phyloP scores from a whole-genome alignment of 345 rosid genomes.

The Melaleuca alternifolia region DNA sequence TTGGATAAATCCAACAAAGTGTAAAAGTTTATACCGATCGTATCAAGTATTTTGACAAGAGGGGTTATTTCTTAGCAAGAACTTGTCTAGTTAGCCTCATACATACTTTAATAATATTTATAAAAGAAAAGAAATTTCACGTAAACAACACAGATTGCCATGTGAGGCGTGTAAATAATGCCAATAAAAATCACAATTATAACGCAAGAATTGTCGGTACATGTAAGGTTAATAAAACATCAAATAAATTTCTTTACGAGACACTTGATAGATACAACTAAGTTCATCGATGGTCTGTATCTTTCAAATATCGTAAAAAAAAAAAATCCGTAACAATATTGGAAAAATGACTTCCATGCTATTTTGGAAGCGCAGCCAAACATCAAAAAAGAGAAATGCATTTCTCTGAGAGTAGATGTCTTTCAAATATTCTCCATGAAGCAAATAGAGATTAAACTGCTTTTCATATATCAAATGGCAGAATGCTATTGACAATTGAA shows the following conservation, averaged over 20 bases:
- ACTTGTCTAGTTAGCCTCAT: too few relatives aligned
- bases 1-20: too few relatives aligned
- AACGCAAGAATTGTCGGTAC: background rate
- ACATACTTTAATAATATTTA: too few relatives aligned
- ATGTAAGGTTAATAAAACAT: background rate
- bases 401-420: background rate
- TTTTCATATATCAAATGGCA: background rate
- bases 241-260: background rate
- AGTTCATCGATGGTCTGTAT: background rate
- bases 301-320: too few relatives aligned
- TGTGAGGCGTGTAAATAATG: background rate
- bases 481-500: too few relatives aligned
- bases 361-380: background rate
- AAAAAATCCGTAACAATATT: background rate
- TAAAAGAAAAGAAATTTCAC: background rate
- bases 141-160: background rate
- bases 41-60: too few relatives aligned
- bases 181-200: background rate
- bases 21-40: too few relatives aligned
- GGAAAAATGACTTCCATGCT: background rate
- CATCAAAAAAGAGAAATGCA: background rate
- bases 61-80: too few relatives aligned
- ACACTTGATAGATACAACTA: background rate
- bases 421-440: background rate
- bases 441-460: background rate